phyloP scores from a whole-genome alignment of 495 filamentous ascomycete genomes.

The Bryoglossum gracile region DNA sequence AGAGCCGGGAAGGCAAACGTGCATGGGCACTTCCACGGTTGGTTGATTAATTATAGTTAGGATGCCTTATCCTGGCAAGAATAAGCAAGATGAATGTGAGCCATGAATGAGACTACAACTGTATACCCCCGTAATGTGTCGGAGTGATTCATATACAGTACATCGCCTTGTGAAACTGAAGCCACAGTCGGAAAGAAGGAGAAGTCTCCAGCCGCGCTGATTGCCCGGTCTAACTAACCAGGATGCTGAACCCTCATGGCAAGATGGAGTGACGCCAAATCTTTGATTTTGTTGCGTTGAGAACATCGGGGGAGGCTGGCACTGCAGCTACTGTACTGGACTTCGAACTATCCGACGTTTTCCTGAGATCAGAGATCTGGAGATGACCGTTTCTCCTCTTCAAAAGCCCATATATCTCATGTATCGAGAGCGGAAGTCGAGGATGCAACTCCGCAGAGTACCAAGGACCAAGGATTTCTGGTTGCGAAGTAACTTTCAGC shows the following conservation, averaged over 20 bases:
- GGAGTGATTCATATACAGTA: conserved; percentile 4
- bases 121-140: too few relatives aligned
- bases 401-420: conserved; percentile 1
- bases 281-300: not conserved
- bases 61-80: not conserved
- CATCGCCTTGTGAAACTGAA: conserved; percentile 8
- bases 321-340: too few relatives aligned
- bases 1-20: not conserved
- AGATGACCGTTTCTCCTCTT: not conserved
- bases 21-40: not conserved
- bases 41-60: conserved; percentile 4
- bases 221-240: conserved; percentile 9
- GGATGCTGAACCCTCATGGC: not conserved
- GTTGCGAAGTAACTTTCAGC: not conserved
- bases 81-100: conserved; percentile 2
- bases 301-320: not conserved
- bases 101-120: conserved; percentile 5
- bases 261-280: too few relatives aligned
- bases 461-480: not conserved
- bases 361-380: not conserved
- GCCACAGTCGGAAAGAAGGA: not conserved
- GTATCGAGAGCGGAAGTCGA: not conserved
- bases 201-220: conserved; percentile 4
- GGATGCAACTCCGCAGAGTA: conserved; percentile 4
- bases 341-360: too few relatives aligned